Conservation (phyloP, 495 filamentous ascomycete genomes). For the Daldinia concentrica region DNA sequence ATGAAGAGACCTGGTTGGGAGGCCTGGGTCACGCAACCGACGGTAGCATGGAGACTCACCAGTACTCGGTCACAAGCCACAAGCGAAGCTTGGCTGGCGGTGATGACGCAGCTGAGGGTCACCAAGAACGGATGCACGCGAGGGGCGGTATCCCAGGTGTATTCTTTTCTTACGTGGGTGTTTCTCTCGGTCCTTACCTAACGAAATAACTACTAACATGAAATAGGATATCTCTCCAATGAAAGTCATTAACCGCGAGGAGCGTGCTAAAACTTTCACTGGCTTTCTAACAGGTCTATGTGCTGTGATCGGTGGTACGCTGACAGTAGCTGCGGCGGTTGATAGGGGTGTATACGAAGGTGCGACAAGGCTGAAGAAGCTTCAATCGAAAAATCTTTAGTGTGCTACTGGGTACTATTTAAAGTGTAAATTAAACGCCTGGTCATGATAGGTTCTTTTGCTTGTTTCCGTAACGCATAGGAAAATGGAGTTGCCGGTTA, state of each 20-base stretch:
- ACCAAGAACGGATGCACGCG: constrained; percentile 89
- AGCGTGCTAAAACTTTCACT: constrained; percentile 82
- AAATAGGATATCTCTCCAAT: constrained; percentile 94
- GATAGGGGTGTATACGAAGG: constrained; percentile 95
- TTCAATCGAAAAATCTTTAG: constrained; percentile 68
- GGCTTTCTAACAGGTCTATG: constrained; percentile 94
- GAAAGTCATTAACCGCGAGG: constrained; percentile 99
- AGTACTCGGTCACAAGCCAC: constrained; percentile 96
- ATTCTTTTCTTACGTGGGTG: constrained; percentile 92
- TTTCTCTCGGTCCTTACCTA: neutral
- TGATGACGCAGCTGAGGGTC: constrained; percentile 81
- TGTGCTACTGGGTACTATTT: constrained; percentile 4
- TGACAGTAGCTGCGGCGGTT: constrained; percentile 94
- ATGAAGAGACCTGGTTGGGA: constrained; percentile 69
- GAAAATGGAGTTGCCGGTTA: constrained; percentile 36
- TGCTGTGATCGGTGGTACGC: constrained; percentile 90
- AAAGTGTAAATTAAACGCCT: constrained; percentile 24
- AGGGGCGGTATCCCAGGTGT: constrained; percentile 93
- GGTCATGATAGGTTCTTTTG: constrained; percentile 14
- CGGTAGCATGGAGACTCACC: constrained; percentile 94
- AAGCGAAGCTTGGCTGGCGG: constrained; percentile 86
- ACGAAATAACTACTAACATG: constrained; percentile 9
- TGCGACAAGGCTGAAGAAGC: constrained; percentile 80
- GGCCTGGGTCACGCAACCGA: constrained; percentile 67
- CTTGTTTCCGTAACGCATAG: constrained; percentile 21